Evolutionary conservation across 208 protist genomes (phyloP).

Genomic region (Acanthamoeba castellanii): DNA sequence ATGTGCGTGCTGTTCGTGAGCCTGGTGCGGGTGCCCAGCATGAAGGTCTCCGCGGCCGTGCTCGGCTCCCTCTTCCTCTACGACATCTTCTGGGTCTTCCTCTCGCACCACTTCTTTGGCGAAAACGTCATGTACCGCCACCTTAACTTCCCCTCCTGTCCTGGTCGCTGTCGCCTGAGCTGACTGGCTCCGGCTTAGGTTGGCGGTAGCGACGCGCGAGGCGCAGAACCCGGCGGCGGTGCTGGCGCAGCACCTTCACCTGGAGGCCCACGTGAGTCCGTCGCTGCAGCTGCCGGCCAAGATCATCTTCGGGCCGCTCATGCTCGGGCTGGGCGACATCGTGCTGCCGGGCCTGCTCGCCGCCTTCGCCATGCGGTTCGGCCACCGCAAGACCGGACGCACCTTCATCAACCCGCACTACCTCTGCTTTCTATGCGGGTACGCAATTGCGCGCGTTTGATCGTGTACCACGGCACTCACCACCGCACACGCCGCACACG

Average conservation of each 20-base stretch:
- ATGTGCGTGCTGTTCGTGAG: slow-evolving; percentile 46
- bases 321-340: slow-evolving; percentile 29
- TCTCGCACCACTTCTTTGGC: not conserved
- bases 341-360: slow-evolving; percentile 13
- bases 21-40: not conserved
- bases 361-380: slow-evolving; percentile 33
- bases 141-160: not conserved
- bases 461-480: not conserved
- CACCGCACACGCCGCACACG: not conserved
- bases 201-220: not conserved
- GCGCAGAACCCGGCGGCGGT: slow-evolving; percentile 9
- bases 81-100: slow-evolving; percentile 41
- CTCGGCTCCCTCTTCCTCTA: slow-evolving; percentile 25
- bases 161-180: no score
- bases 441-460: not conserved
- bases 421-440: not conserved
- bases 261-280: slow-evolving; percentile 17
- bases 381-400: slow-evolving; percentile 20
- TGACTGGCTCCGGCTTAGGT: no score
- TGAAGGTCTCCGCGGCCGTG: slow-evolving; percentile 15
- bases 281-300: slow-evolving; percentile 37
- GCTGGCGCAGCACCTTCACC: not conserved
- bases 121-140: slow-evolving; percentile 19
- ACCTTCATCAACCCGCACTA: slow-evolving; percentile 10
- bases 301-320: not conserved